These are phyloP conservation scores for Chamaenerion angustifolium DNA, from an alignment of 345 rosid genomes.

Conservation along the genomic window DNA sequence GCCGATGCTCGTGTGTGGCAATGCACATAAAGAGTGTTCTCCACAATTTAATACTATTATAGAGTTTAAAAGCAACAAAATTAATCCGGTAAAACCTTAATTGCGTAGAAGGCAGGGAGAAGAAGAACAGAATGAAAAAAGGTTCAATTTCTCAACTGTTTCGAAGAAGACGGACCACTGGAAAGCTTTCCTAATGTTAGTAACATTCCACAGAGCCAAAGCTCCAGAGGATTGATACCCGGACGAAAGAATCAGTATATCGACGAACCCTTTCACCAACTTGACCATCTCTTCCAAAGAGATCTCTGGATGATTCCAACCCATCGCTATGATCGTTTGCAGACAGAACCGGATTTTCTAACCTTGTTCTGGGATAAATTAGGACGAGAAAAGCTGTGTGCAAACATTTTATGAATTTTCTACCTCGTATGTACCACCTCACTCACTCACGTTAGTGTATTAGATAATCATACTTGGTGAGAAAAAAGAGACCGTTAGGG, in stretches of 20 bases:
- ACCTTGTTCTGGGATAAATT: too few species aligned
- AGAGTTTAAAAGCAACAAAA: background rate
- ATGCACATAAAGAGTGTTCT: too few species aligned
- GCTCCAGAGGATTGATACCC: slow-evolving; percentile 71
- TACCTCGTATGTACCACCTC: too few species aligned
- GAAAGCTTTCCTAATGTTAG: slow-evolving; percentile 42
- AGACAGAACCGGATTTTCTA: too few species aligned
- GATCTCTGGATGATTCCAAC: slow-evolving; percentile 53
- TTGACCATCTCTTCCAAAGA: slow-evolving; percentile 42
- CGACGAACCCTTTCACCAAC: slow-evolving; percentile 61
- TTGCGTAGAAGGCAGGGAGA: too few species aligned
- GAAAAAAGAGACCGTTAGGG: too few species aligned
- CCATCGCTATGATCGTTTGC: slow-evolving; percentile 21
- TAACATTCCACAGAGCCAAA: slow-evolving; percentile 54
- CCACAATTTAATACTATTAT: too few species aligned
- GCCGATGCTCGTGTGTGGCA: too few species aligned
- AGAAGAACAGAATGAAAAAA: background rate
- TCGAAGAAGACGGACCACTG: slow-evolving; percentile 75
- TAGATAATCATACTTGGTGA: too few species aligned
- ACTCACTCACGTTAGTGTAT: too few species aligned
- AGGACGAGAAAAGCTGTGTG: too few species aligned
- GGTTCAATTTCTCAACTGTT: background rate
- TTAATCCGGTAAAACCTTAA: background rate
- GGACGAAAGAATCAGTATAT: slow-evolving; percentile 57
- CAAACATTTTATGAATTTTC: too few species aligned